Evolutionary conservation across 2,329 filamentous ascomycete species (phyloP).

Genomic region (Neopestalotiopsis sp.): DNA sequence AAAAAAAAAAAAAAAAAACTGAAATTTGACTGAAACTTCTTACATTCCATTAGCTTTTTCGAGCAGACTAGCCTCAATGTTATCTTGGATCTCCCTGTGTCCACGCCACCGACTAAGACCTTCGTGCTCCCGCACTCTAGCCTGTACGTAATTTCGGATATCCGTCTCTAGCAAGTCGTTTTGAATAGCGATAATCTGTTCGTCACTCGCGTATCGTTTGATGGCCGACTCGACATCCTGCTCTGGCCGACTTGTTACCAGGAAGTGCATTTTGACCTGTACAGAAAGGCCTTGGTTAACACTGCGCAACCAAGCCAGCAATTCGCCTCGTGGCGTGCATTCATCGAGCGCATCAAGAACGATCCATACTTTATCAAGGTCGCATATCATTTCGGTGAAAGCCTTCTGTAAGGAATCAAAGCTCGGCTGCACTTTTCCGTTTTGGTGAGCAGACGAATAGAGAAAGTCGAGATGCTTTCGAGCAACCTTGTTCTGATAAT

Average conservation of each 20-base stretch:
- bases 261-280: slow-evolving; percentile 21
- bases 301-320: slow-evolving; percentile 23
- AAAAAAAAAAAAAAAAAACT: too few relatives aligned
- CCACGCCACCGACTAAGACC: slow-evolving; percentile 31
- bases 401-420: slow-evolving; percentile 27
- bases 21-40: not conserved
- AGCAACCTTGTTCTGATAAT: slow-evolving; percentile 23
- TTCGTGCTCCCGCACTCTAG: slow-evolving; percentile 25
- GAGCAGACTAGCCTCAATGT: slow-evolving; percentile 28
- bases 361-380: slow-evolving; percentile 26
- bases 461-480: slow-evolving; percentile 29
- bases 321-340: slow-evolving; percentile 19
- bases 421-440: slow-evolving; percentile 30
- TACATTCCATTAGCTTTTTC: slow-evolving; percentile 23
- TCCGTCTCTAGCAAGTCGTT: slow-evolving; percentile 27
- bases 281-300: not conserved
- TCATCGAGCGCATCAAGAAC: slow-evolving; percentile 23
- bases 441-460: slow-evolving; percentile 28
- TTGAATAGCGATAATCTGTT: slow-evolving; percentile 28
- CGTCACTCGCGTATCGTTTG: too few relatives aligned
- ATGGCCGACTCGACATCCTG: too few relatives aligned
- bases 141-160: slow-evolving; percentile 31
- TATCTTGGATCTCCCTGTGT: slow-evolving; percentile 24
- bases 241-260: slow-evolving; percentile 32
- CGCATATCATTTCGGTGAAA: slow-evolving; percentile 29